These are phyloP conservation scores for Aspergillus wentii DNA, from an alignment of 495 filamentous ascomycete species.

Conservation along the genomic window DNA sequence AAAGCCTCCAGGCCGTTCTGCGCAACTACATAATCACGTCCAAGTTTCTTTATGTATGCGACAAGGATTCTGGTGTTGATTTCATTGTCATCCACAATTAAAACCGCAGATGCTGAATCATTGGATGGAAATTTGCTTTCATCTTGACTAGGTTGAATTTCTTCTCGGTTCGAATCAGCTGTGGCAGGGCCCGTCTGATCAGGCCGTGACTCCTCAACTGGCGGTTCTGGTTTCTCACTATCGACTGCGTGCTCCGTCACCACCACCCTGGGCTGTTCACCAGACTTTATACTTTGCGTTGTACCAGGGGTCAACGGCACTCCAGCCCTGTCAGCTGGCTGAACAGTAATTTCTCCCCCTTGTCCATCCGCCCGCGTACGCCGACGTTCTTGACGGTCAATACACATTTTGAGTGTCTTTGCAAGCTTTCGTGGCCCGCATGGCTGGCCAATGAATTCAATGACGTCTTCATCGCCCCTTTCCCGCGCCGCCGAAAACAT, in stretches of 20 bases:
- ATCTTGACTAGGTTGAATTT: conserved; percentile 8
- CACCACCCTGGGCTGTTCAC: background rate
- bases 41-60: conserved; percentile 35
- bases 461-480: background rate
- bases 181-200: background rate
- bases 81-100: conserved; percentile 34
- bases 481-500: conserved; percentile 1
- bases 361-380: background rate
- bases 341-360: too few relatives aligned
- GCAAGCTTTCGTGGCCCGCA: conserved; percentile 53
- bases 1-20: conserved; percentile 50
- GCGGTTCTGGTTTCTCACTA: background rate
- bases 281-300: too few relatives aligned
- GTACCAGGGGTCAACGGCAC: too few relatives aligned
- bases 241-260: background rate
- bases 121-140: background rate
- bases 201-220: background rate
- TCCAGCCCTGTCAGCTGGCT: too few relatives aligned
- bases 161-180: background rate
- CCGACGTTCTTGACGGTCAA: conserved; percentile 14
- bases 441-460: conserved; percentile 35
- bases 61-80: conserved; percentile 28
- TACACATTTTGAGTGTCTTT: conserved; percentile 36
- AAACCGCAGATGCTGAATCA: conserved; percentile 3
- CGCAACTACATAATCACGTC: conserved; percentile 25